phyloP scores from a whole-genome alignment of 2,329 filamentous ascomycete genomes.

The Aureobasidium pullulans region DNA sequence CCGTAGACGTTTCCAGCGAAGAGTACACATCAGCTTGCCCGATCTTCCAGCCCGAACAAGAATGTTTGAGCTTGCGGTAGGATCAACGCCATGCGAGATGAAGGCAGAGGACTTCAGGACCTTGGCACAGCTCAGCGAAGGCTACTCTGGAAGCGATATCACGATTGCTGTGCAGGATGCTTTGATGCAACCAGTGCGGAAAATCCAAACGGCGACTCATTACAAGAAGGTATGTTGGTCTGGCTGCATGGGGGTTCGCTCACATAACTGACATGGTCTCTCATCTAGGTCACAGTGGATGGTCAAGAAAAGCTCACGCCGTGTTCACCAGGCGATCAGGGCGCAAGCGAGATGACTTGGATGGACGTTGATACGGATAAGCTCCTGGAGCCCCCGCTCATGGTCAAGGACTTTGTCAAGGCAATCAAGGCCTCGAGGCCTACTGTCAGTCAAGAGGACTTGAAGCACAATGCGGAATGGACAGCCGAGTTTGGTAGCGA shows the following conservation, averaged over 20 bases:
- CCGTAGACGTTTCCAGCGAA: constrained; percentile 85
- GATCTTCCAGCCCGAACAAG: constrained; percentile 79
- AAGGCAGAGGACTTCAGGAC: constrained; percentile 69
- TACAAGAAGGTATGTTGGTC: constrained; percentile 72
- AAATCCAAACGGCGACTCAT: constrained; percentile 95
- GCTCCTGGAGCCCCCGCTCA: constrained; percentile 76
- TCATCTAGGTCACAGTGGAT: constrained; percentile 60
- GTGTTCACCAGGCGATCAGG: constrained; percentile 83
- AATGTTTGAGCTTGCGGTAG: constrained; percentile 96
- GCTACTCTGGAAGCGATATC: constrained; percentile 95
- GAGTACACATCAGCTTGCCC: constrained; percentile 91
- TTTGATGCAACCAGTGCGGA: constrained; percentile 92
- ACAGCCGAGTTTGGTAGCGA: constrained; percentile 94
- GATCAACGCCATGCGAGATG: constrained; percentile 81
- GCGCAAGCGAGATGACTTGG: constrained; percentile 90
- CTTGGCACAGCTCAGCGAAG: constrained; percentile 75
- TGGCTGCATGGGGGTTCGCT: background rate
- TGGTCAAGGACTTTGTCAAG: constrained; percentile 87
- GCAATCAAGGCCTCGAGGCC: constrained; percentile 83
- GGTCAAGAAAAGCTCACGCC: constrained; percentile 65
- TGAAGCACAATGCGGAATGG: constrained; percentile 82
- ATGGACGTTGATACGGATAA: constrained; percentile 77
- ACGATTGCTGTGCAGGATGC: constrained; percentile 92
- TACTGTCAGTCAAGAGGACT: constrained; percentile 81
- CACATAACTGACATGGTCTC: background rate